Percentiles rank a stretch among this genome's conserved stretches.
These are phyloP conservation scores for Candolleomyces eurysporus DNA, from an alignment of 768 basidiomycete genomes.

Conservation along the genomic window DNA sequence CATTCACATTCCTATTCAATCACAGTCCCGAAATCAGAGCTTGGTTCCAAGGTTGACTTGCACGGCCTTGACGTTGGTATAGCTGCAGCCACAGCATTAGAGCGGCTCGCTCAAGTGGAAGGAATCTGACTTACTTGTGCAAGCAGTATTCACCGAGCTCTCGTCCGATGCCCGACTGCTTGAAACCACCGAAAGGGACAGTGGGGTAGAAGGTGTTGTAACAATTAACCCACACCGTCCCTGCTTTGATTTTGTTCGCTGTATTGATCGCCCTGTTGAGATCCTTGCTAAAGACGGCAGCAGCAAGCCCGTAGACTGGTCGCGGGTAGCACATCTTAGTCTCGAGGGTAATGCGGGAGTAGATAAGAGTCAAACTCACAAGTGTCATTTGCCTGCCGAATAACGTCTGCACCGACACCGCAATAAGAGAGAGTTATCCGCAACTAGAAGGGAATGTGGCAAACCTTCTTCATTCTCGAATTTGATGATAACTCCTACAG, in stretches of 20 bases:
- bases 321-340: conserved; percentile 55
- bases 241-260: conserved; percentile 39
- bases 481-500: conserved; percentile 55
- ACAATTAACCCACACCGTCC: conserved; percentile 39
- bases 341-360: conserved; percentile 39
- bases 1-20: too few species aligned
- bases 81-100: conserved; percentile 27
- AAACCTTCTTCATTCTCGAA: conserved; percentile 64
- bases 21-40: too few species aligned
- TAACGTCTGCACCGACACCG: not conserved
- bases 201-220: conserved; percentile 40
- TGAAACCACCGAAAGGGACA: conserved; percentile 72
- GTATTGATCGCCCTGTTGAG: conserved; percentile 61
- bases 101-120: too few species aligned
- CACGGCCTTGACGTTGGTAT: conserved; percentile 59
- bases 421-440: not conserved
- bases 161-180: conserved; percentile 70
- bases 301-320: conserved; percentile 74
- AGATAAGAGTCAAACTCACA: not conserved
- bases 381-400: conserved; percentile 4
- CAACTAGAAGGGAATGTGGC: not conserved
- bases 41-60: conserved; percentile 50
- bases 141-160: conserved; percentile 68
- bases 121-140: conserved; percentile 37
- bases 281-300: conserved; percentile 71